These are phyloP conservation scores for Colletotrichum australisinense DNA, from an alignment of 2,329 filamentous ascomycete species.

Conservation along the genomic window DNA sequence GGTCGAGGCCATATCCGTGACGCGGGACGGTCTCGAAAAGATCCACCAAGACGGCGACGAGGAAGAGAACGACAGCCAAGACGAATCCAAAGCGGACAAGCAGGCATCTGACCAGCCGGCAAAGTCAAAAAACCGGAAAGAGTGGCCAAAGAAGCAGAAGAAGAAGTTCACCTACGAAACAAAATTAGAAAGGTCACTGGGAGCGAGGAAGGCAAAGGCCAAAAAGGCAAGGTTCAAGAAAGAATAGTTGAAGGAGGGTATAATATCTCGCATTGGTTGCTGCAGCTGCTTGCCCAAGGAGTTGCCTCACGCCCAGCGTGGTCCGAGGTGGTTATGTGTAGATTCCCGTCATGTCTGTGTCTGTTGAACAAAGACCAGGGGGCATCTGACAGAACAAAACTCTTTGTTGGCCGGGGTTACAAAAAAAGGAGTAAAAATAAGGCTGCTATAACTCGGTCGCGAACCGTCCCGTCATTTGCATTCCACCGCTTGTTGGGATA, in stretches of 20 bases:
- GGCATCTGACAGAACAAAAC: conserved; percentile 26
- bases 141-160: conserved; percentile 77
- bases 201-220: conserved; percentile 76
- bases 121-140: conserved; percentile 73
- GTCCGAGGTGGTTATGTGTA: conserved; percentile 10
- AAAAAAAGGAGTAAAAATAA: conserved; percentile 32
- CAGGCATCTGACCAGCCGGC: conserved; percentile 42
- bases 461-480: conserved; percentile 28
- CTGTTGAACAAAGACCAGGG: neutral
- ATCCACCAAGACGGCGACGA: conserved; percentile 47
- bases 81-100: conserved; percentile 40
- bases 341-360: conserved; percentile 10
- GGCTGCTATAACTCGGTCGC: conserved; percentile 33
- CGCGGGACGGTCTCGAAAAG: conserved; percentile 77
- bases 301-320: conserved; percentile 31
- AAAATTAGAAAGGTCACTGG: conserved; percentile 84
- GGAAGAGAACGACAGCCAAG: conserved; percentile 38
- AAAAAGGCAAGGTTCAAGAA: conserved; percentile 57
- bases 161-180: conserved; percentile 93
- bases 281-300: conserved; percentile 9
- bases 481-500: conserved; percentile 29
- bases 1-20: conserved; percentile 87
- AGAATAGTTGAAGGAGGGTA: conserved; percentile 23
- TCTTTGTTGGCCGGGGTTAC: conserved; percentile 32
- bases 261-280: conserved; percentile 31